These are phyloP conservation scores for Umbelopsis vinacea DNA, from an alignment of 192 early-diverging fungal genomes.

Conservation along the genomic window DNA sequence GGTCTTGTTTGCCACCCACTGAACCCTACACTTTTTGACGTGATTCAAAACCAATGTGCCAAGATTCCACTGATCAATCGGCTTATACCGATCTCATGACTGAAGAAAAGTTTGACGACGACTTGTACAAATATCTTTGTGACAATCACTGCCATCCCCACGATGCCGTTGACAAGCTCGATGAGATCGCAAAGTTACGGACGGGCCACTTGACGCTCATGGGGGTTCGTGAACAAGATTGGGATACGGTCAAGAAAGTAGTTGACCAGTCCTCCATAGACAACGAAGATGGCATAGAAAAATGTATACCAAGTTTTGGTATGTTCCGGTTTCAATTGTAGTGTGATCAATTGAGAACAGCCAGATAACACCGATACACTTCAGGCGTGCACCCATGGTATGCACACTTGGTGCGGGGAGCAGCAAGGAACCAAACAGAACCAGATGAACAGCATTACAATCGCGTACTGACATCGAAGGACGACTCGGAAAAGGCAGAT, in stretches of 20 bases:
- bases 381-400: constrained; percentile 42
- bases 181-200: constrained; percentile 21
- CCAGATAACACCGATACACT: background rate
- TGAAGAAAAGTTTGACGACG: constrained; percentile 1
- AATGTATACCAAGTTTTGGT: constrained; percentile 41
- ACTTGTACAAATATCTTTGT: constrained; percentile 22
- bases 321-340: background rate
- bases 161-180: constrained; percentile 29
- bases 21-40: no score
- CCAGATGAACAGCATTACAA: constrained; percentile 27
- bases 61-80: background rate
- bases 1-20: no score
- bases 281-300: background rate
- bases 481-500: constrained; percentile 19
- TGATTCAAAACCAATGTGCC: background rate
- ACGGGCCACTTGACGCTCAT: constrained; percentile 42
- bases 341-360: background rate
- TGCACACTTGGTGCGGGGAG: constrained; percentile 15
- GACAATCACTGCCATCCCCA: constrained; percentile 47
- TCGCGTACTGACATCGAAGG: constrained; percentile 7
- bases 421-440: constrained; percentile 2
- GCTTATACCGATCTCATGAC: background rate
- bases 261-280: constrained; percentile 10
- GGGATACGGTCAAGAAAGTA: constrained; percentile 32
- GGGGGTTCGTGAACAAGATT: constrained; percentile 44